These are phyloP conservation scores for Paraphoma chrysanthemicola DNA, from an alignment of 2,329 filamentous ascomycete species.

Conservation along the genomic window DNA sequence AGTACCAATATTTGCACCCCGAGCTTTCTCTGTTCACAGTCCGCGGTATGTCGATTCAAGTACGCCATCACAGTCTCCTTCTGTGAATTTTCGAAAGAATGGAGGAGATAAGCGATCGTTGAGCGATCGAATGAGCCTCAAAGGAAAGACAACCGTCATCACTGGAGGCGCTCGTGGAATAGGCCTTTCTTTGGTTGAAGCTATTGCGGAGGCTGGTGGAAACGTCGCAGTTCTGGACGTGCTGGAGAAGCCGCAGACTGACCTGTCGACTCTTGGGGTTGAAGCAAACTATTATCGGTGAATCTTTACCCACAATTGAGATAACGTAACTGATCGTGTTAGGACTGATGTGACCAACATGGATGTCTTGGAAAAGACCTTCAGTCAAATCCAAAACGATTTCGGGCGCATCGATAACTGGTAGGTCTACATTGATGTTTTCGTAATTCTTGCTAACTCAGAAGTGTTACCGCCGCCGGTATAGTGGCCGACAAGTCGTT, in stretches of 20 bases:
- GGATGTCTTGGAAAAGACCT: slow-evolving; percentile 1
- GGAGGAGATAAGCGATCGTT: background rate
- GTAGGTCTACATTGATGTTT: background rate
- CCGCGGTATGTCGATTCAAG: background rate
- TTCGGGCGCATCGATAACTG: background rate
- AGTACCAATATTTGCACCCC: background rate
- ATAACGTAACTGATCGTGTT: background rate
- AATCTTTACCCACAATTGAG: background rate
- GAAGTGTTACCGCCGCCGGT: slow-evolving; percentile 3
- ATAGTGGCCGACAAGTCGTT: slow-evolving; percentile 5
- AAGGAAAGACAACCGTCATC: slow-evolving; percentile 2
- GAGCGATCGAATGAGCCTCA: background rate
- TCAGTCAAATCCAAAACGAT: background rate
- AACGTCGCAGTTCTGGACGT: slow-evolving; percentile 5
- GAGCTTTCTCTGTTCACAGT: background rate
- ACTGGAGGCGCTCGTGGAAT: slow-evolving; percentile 9
- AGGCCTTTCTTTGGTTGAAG: slow-evolving; percentile 1
- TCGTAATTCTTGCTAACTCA: background rate
- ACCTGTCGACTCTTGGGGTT: background rate
- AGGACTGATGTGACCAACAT: slow-evolving; percentile 3
- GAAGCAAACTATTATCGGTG: background rate
- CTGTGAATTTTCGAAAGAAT: background rate
- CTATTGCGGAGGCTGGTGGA: slow-evolving; percentile 3
- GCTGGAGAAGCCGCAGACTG: slow-evolving; percentile 2
- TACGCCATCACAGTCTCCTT: background rate